A percentile compares a stretch with the other conserved stretches of the same genome.
Conservation (phyloP, 2,329 filamentous ascomycete species). For the Botryosphaeria agaves region DNA sequence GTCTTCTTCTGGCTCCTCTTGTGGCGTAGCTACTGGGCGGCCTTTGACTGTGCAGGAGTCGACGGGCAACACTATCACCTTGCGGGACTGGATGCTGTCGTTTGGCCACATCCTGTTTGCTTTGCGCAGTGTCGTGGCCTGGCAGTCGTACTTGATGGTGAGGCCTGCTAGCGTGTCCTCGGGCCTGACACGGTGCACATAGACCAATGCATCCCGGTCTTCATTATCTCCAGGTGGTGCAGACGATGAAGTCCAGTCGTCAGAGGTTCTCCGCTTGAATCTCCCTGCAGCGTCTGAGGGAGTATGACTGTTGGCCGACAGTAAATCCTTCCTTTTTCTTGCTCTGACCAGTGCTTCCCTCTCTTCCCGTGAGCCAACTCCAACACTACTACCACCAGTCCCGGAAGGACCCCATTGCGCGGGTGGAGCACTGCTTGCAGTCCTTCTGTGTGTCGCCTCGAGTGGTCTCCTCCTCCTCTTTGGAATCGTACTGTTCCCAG, state of each 20-base stretch:
- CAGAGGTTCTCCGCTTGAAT: constrained; percentile 50
- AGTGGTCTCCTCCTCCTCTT: constrained; percentile 15
- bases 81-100: constrained; percentile 73
- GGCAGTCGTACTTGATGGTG: constrained; percentile 76
- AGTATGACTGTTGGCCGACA: constrained; percentile 22
- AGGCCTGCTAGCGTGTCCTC: constrained; percentile 83
- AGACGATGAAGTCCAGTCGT: constrained; percentile 35
- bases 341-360: constrained; percentile 27
- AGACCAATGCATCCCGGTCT: constrained; percentile 63
- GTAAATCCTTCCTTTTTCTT: constrained; percentile 30
- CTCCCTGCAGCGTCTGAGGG: constrained; percentile 27
- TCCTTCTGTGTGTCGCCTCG: constrained; percentile 12
- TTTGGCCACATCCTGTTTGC: constrained; percentile 91
- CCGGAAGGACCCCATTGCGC: constrained; percentile 29
- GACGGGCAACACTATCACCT: constrained; percentile 68
- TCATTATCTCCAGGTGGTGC: constrained; percentile 39
- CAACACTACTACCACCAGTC: constrained; percentile 19
- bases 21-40: constrained; percentile 28
- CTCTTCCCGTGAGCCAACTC: constrained; percentile 26
- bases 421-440: constrained; percentile 20
- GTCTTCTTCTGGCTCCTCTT: constrained; percentile 18
- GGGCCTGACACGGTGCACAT: constrained; percentile 70
- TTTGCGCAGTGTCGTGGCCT: constrained; percentile 65
- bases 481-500: constrained; percentile 7
- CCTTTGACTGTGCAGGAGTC: constrained; percentile 79